Percentiles rank a stretch among this genome's conserved stretches.
Conservation (phyloP, 495 filamentous ascomycete genomes). For the Aspergillus kassunensis region DNA sequence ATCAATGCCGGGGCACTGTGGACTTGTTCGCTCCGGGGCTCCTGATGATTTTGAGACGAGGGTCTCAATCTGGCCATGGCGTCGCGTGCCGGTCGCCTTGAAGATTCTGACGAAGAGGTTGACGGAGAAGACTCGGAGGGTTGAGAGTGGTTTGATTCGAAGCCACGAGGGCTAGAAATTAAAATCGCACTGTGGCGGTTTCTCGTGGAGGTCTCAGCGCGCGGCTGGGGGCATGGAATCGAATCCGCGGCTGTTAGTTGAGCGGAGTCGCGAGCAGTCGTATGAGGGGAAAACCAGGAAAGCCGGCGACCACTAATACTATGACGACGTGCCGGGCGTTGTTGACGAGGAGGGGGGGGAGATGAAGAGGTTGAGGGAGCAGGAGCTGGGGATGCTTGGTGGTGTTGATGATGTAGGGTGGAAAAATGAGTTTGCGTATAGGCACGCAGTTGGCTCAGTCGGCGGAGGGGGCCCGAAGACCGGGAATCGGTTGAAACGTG, state of each 20-base stretch:
- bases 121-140: constrained; percentile 30
- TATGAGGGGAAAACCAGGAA: constrained; percentile 34
- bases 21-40: constrained; percentile 23
- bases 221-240: constrained; percentile 32
- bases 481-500: constrained; percentile 34
- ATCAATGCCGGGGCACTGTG: constrained; percentile 23
- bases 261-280: constrained; percentile 19
- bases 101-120: constrained; percentile 26
- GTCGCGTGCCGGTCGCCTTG: constrained; percentile 15
- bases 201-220: constrained; percentile 27
- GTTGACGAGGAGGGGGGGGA: constrained; percentile 13
- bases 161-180: constrained; percentile 24
- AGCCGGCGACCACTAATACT: constrained; percentile 36
- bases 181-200: constrained; percentile 37
- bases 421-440: constrained; percentile 65
- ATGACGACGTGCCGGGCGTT: constrained; percentile 28
- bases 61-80: constrained; percentile 37
- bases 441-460: constrained; percentile 69
- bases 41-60: constrained; percentile 23
- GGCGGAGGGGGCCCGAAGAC: constrained; percentile 57
- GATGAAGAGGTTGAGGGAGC: constrained; percentile 42
- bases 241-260: constrained; percentile 23
- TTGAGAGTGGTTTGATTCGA: constrained; percentile 24
- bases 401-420: constrained; percentile 33
- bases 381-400: constrained; percentile 43